Evolutionary conservation across 2,329 filamentous ascomycete genomes (phyloP).

Genomic region (Alternaria postmessia): DNA sequence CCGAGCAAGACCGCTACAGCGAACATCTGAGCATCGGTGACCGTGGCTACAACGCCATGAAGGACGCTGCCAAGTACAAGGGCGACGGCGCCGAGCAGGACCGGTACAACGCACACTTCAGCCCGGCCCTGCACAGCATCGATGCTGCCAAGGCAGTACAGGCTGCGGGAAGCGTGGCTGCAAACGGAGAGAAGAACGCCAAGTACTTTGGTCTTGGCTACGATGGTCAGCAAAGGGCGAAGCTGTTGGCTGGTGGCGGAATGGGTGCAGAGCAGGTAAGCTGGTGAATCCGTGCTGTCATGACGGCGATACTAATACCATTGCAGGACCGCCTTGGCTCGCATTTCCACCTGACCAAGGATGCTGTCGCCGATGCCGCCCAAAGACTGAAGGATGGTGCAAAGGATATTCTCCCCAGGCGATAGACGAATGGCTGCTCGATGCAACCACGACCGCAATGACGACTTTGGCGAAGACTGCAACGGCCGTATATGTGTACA

Average conservation of each 20-base stretch:
- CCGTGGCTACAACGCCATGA: conserved; percentile 17
- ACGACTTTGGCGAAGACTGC: neutral
- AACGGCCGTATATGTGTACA: conserved; percentile 10
- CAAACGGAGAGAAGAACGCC: conserved; percentile 35
- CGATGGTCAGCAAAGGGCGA: conserved; percentile 43
- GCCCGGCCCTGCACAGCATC: conserved; percentile 25
- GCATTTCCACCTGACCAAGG: conserved; percentile 37
- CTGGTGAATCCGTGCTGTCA: neutral
- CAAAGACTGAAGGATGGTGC: conserved; percentile 38
- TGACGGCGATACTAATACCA: conserved; percentile 9
- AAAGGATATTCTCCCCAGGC: conserved; percentile 29
- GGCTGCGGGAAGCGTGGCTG: conserved; percentile 34
- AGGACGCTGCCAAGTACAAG: conserved; percentile 30
- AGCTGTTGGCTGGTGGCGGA: conserved; percentile 40
- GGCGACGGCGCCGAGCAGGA: conserved; percentile 45
- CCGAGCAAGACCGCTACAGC: conserved; percentile 38
- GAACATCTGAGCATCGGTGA: conserved; percentile 28
- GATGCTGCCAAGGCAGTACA: conserved; percentile 37
- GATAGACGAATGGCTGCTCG: conserved; percentile 13
- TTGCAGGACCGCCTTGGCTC: conserved; percentile 40
- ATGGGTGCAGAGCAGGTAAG: conserved; percentile 47
- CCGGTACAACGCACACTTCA: conserved; percentile 43
- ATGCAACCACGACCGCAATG: neutral
- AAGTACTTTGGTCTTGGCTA: conserved; percentile 40
- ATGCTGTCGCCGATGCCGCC: conserved; percentile 33